Percentiles rank a stretch among this genome's conserved stretches.
Conservation (phyloP, 2,329 filamentous ascomycete genomes). For the Fusarium coffeatum region DNA sequence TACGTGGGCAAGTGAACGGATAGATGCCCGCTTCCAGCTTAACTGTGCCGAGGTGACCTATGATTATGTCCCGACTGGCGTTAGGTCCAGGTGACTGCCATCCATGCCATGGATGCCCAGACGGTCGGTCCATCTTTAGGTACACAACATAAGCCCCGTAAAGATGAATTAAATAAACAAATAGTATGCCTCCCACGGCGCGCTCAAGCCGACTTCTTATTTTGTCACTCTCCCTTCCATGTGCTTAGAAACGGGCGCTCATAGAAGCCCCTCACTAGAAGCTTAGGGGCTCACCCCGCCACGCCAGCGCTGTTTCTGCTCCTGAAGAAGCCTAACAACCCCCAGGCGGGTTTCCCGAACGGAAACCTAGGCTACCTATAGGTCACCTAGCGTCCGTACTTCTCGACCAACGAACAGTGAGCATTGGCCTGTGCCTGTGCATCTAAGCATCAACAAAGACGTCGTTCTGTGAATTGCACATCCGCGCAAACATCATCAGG, state of each 20-base stretch:
- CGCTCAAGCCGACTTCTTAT: background rate
- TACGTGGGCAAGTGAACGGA: slow-evolving; percentile 12
- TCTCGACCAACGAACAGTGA: slow-evolving; percentile 32
- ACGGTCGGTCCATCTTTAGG: background rate
- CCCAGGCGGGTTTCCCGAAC: slow-evolving; percentile 27
- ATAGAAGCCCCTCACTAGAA: background rate
- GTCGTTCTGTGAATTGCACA: slow-evolving; percentile 38
- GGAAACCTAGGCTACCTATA: background rate
- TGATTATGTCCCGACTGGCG: slow-evolving; percentile 6
- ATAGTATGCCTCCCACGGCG: too few relatives aligned
- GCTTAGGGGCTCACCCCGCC: slow-evolving; percentile 25
- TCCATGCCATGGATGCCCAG: background rate
- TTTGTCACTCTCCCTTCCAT: background rate
- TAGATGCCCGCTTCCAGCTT: slow-evolving; percentile 13
- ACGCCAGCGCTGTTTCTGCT: slow-evolving; percentile 8
- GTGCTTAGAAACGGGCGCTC: background rate
- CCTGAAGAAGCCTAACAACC: background rate
- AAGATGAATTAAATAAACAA: background rate
- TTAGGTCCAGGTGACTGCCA: slow-evolving; percentile 10
- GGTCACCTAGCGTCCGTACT: background rate
- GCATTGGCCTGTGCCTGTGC: slow-evolving; percentile 31
- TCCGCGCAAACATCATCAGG: slow-evolving; percentile 34
- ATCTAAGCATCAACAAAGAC: slow-evolving; percentile 43
- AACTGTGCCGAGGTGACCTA: slow-evolving; percentile 37
- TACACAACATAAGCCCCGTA: background rate